Base-by-base conservation (phyloP, 1,284 basidiomycete species). In the Cystobasidium pallidum region DNA sequence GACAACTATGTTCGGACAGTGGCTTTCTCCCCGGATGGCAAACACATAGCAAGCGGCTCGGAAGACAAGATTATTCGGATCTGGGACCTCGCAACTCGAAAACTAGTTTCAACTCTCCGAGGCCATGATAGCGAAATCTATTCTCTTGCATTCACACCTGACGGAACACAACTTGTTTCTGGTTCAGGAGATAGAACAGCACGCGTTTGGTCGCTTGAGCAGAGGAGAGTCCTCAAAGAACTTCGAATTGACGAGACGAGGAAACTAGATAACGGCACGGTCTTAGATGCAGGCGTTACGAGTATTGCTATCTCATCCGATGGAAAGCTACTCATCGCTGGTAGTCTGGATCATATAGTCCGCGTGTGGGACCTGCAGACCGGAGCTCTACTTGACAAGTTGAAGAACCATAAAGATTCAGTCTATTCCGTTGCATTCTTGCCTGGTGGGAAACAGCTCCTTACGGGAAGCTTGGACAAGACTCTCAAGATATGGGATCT, bases 121-220 rank as follows among this genome's bases (percentile, higher is more conserved):
- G 93, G 92, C 1, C 93, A 95, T 82, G 87, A 88, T 79, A 89
- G 91, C 78, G 92, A 93, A 81, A 92, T 95, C 76, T 95, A 94
- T 81, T 91, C 91, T 4, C 86, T 95, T 72, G 91, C 92, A 79
- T 94, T 92, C 80, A 89, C 89, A 10, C 82, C 85, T 28, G 90
- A 94, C 78, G 91, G 92, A 7, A 84, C 87, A 15, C 86, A 89
- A 76, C 88, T 95, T 74, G 89, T 92, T n/a, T 91, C 90, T 13
- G 92, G 91, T 19, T 92, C 90, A 0, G 91, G 91, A 4, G 93
- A 95, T 82, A 89, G 89, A 81, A 92, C 91, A 11, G 89, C 90
- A n/a, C 85, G 90, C 58, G 88, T 94, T 71, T 95, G 92, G 92
- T 88, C 93, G 79, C 87, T 92, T 82, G 83, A 86, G 28, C 86